Percentiles rank a stretch among this genome's conserved stretches.
Evolutionary conservation across 805 yeast species (phyloP).

Genomic region (Saccharomycopsis selenospora): DNA sequence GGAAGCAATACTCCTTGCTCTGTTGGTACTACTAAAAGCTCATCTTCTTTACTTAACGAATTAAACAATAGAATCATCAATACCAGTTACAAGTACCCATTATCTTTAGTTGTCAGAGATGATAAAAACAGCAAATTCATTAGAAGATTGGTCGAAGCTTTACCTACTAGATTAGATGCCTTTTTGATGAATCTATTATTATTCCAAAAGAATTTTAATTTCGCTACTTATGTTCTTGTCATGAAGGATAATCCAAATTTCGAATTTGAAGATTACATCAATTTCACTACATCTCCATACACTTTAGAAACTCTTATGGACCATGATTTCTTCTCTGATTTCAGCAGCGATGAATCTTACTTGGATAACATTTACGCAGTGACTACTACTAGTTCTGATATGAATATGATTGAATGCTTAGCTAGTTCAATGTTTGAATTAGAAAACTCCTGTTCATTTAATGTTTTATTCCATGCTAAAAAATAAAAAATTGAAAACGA

Average conservation of each 20-base stretch:
- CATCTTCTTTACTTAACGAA: neutral
- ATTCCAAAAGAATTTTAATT: neutral
- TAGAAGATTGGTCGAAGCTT: neutral
- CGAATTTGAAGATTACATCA: slow-evolving; percentile 1
- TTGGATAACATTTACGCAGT: neutral
- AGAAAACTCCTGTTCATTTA: slow-evolving; percentile 1
- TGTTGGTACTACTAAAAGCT: slow-evolving; percentile 1
- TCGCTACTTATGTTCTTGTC: neutral
- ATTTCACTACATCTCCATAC: neutral
- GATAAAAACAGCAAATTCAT: neutral
- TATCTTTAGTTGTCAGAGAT: neutral
- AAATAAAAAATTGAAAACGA: too few relatives aligned
- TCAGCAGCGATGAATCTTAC: neutral
- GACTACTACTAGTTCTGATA: neutral
- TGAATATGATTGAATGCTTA: neutral
- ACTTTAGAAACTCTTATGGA: neutral
- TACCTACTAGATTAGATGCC: neutral
- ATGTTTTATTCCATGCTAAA: too few relatives aligned
- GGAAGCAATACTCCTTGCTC: neutral
- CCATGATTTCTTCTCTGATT: neutral
- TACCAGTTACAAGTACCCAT: neutral
- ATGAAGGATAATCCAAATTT: slow-evolving; percentile 1
- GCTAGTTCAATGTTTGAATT: neutral
- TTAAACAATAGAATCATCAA: slow-evolving; percentile 1
- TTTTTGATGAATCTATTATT: neutral